Base-by-base conservation (phyloP, 116 monocot genomes). In the Trichopus zeylanicus region DNA sequence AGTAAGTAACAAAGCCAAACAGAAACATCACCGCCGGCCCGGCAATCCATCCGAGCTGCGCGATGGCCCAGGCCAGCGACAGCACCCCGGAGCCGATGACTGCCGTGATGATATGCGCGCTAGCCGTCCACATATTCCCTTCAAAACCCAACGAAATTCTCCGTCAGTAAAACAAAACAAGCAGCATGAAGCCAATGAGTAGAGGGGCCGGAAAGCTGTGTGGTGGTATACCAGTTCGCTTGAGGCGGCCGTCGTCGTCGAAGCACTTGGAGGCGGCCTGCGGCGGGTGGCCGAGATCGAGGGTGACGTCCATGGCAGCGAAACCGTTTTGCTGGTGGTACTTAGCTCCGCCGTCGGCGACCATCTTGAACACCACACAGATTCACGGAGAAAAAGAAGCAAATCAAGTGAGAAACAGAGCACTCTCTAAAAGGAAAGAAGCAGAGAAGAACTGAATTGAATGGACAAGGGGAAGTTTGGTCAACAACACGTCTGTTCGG, bases 31-130 rank as follows among this genome's bases (percentile, higher is more conserved):
- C 85, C 4, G 56, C 48, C 0, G 93, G 77, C 16, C 93, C 93
- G 9, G 70, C 80, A 21, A 85, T 64, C 93, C 93, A 93, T 0
- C 93, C 93, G 20, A 93, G 88, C 75, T 93, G 93, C 0, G 72
- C 88, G 28, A 85, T 81, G 0, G 88, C 78, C 92, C 92, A 93
- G 0, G 92, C 88, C 49, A 93, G 70, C 1, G 92, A 84, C 13
- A 93, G 72, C 53, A 93, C 88, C 6, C 93, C 93, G 4, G 93
- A 93, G 1, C 93, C 93, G 56, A 93, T 88, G 27, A 93, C 88
- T 7, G 93, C 93, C 16, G 93, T 93, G 11, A 93, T 78, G 37
- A 87, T 84, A 54, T 93, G 93, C 10, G 93, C 85, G 53, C 81
- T 93, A 0, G 85, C 76, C 39, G 93, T 93, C 82, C 82, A 82